Conservation (phyloP, 2,329 filamentous ascomycete genomes). For the Neopestalotiopsis clavispora region DNA sequence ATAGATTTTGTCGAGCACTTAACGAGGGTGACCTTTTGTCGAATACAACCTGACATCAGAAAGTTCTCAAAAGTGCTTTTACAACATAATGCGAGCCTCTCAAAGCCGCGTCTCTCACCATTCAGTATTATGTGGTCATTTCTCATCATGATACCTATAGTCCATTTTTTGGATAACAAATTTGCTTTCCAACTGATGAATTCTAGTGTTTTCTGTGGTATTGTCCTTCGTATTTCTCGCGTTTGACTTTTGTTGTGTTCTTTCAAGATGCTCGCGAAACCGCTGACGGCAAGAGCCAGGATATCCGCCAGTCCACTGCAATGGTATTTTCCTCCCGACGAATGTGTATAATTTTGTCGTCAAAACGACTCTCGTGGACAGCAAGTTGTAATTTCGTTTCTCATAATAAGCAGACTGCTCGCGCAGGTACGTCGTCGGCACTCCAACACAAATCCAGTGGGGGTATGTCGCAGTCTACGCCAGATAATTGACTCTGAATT, state of each 20-base stretch:
- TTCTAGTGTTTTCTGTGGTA: too few species aligned
- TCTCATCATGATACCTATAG: too few species aligned
- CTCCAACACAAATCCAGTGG: background rate
- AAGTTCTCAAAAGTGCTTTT: too few species aligned
- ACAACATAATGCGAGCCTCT: too few species aligned
- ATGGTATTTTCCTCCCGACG: background rate
- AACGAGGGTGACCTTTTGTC: too few species aligned
- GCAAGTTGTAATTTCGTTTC: background rate
- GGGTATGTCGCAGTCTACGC: background rate
- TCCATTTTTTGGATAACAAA: too few species aligned
- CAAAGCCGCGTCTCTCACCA: too few species aligned
- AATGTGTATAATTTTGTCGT: background rate
- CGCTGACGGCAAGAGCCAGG: background rate
- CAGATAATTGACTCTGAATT: background rate
- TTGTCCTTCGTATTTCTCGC: too few species aligned
- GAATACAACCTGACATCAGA: too few species aligned
- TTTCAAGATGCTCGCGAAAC: background rate
- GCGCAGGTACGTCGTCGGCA: background rate
- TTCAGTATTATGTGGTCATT: too few species aligned
- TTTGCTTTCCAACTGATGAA: too few species aligned
- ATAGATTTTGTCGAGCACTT: too few species aligned
- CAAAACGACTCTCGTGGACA: background rate
- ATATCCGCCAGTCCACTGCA: background rate
- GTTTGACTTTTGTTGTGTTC: background rate
- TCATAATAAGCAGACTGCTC: background rate